Conservation (phyloP, 768 basidiomycete species). For the Trametes gibbosa region DNA sequence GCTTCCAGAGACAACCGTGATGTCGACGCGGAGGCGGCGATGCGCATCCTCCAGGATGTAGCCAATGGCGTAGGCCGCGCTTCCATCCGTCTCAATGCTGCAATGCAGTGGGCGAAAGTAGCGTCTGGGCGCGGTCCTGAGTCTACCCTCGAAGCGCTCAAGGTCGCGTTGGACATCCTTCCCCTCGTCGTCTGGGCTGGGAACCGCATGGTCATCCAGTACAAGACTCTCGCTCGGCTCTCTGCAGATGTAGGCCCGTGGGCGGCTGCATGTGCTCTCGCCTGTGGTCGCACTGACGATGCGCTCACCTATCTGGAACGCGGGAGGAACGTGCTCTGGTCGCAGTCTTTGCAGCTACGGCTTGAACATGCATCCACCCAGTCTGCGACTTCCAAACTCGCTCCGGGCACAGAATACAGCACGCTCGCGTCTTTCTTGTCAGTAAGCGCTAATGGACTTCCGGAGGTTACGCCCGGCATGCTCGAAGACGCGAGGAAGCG, state of each 20-base stretch:
- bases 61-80: background rate
- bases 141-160: background rate
- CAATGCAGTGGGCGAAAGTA: background rate
- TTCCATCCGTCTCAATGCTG: background rate
- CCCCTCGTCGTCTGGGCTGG: conserved; percentile 1
- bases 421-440: background rate
- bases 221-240: background rate
- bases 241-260: background rate
- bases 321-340: background rate
- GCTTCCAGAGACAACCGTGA: background rate
- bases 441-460: background rate
- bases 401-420: background rate
- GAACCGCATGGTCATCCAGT: conserved; percentile 3
- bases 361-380: background rate
- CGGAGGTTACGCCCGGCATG: background rate
- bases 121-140: background rate
- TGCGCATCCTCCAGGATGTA: background rate
- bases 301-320: conserved; percentile 2
- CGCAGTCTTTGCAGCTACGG: background rate
- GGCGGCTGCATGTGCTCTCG: background rate
- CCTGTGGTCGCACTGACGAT: background rate
- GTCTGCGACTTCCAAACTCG: background rate
- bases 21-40: background rate
- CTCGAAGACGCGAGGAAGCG: background rate
- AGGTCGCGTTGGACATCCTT: background rate